Base-by-base conservation (phyloP, 331 rosid species). In the Dryas integrifolia region DNA sequence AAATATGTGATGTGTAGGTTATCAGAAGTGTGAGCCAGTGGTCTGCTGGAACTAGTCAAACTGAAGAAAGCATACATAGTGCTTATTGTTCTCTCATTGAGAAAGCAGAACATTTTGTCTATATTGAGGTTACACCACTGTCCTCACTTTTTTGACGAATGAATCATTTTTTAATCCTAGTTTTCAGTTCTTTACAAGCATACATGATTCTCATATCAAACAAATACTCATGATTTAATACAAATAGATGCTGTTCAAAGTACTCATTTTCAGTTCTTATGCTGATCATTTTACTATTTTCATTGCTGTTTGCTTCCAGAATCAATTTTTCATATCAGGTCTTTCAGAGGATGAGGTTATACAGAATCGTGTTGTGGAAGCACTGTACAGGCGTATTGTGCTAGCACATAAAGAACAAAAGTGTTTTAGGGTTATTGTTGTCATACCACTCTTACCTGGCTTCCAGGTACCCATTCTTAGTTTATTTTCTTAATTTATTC, bases 301-400 rank as follows among this genome's bases (percentile, higher is more conserved):
- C 4, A 4, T 71, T 9, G 60, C 56, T 58, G 14, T 39, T 65
- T 63, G 77, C 72, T 78, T 81, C 55, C 82, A 84, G 88, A 84
- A 84, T 80, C 88, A 84, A 74, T 84, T 84, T 59, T 81, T 84
- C 53, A 84, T 81, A 67, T 84, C 88, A 51, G 88, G 88, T 18
- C 76, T 84, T 49, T 60, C 83, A 9, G 82, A 79, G 61, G 88
- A 84, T 65, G 85, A 81, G 46, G 68, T 73, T 30, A 74, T 84
- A 59, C 85, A 81, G 14, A 84, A 84, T 16, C 88, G 85, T 2
- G 76, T 84, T 53, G 66, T 77, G 57, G 88, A 84, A 62, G 72
- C 85, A 1, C 59, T 84, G 16, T 81, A 81, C 74, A 74, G 68
- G 64, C 86, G 84, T 38, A 81, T 81, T 56, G 41, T 72, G 21